Evolutionary conservation across 1,284 basidiomycete genomes (phyloP), one percentile per base, ranked within the genome.

Genomic region (Salmacisia buchloeana): DNA sequence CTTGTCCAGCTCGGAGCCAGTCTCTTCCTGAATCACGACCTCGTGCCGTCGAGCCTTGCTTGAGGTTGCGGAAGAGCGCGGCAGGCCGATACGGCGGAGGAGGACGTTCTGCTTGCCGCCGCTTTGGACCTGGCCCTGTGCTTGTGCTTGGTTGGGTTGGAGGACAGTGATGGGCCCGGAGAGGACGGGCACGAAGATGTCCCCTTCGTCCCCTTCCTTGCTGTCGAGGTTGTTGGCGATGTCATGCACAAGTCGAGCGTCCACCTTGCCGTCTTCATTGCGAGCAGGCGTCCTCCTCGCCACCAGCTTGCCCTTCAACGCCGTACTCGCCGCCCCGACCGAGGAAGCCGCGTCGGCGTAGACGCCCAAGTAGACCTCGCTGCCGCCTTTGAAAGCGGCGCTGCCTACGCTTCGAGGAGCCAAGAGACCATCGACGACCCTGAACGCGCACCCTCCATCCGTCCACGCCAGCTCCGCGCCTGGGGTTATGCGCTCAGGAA

Each of bases 1-100:
- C 61, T 65, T 65, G 61, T 65, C 63, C 10, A 65, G 45, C n/a
- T 62, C 60, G 38, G 38, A 65, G n/a, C 63, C 60, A 5, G 29
- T 43, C 39, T 65, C 38, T 33, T 65, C 63, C 15, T 21, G 35
- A 2, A 65, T 49, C 39, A 58, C 60, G 15, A 63, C 27, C 23
- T 61, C 23, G n/a, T n/a, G n/a, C n/a, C n/a, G n/a, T n/a, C n/a
- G n/a, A n/a, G n/a, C n/a, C 34, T 13, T 41, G 27, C n/a, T 34
- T n/a, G 6, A 10, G 21, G 45, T 13, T 2, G 23, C 13, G 10
- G 34, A 0, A 9, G 21, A 21, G 35, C 21, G 5, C 25, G 23
- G 52, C 25, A 27, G 36, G 38, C 36, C 15, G 38, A 57, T 21
- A 43, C 15, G 31, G 13, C 49, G 49, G 2, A 54, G 29, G 27